Percentiles rank a stretch among this genome's conserved stretches.
These are phyloP conservation scores for Aspergillus felis DNA, from an alignment of 2,329 filamentous ascomycete species.

Conservation along the genomic window DNA sequence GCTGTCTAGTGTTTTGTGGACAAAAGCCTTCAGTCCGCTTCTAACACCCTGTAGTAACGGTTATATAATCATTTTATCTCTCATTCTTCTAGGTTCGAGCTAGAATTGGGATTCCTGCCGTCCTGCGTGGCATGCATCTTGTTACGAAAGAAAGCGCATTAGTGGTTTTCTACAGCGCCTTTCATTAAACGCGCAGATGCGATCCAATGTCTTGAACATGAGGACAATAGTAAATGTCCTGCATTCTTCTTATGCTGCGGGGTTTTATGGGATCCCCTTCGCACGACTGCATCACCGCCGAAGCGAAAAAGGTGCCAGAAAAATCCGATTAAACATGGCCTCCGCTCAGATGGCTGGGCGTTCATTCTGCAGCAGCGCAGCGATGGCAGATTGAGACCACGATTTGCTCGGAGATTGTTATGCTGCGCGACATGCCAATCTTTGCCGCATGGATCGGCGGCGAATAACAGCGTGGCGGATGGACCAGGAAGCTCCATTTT, in stretches of 20 bases:
- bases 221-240: slow-evolving; percentile 3
- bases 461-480: slow-evolving; percentile 39
- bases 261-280: slow-evolving; percentile 1
- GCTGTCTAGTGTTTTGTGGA: not conserved
- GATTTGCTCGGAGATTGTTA: slow-evolving; percentile 9
- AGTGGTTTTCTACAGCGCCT: slow-evolving; percentile 12
- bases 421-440: slow-evolving; percentile 24
- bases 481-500: slow-evolving; percentile 52
- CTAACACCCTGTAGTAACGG: not conserved
- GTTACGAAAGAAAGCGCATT: slow-evolving; percentile 13
- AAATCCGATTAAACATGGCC: slow-evolving; percentile 4
- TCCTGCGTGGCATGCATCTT: slow-evolving; percentile 9
- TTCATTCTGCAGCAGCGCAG: slow-evolving; percentile 16
- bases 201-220: not conserved
- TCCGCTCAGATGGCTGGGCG: slow-evolving; percentile 14
- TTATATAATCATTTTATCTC: not conserved
- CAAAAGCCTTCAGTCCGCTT: not conserved
- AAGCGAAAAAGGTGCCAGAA: slow-evolving; percentile 1
- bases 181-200: not conserved
- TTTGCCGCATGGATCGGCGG: slow-evolving; percentile 33
- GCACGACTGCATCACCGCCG: not conserved
- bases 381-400: slow-evolving; percentile 14
- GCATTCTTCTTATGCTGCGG: slow-evolving; percentile 7
- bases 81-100: not conserved
- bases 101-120: not conserved